Percentiles rank a stretch among this genome's conserved stretches.
phyloP scores from a whole-genome alignment of 768 basidiomycete genomes.

The Collybiopsis luxurians region DNA sequence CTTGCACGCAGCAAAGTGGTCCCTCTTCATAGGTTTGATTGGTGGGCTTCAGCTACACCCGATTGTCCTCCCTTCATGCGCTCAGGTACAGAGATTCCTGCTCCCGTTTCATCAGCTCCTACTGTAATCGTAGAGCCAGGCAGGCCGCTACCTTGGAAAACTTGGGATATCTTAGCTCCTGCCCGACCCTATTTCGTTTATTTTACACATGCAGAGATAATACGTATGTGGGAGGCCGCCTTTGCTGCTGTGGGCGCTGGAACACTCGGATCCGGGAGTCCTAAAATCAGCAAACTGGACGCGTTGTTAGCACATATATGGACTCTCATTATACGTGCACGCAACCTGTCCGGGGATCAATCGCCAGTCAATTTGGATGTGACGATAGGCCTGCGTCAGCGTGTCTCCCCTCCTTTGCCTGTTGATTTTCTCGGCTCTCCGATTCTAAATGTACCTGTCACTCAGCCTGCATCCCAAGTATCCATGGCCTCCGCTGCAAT shows the following conservation, averaged over 20 bases:
- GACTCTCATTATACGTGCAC: conserved; percentile 29
- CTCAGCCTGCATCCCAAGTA: conserved; percentile 2
- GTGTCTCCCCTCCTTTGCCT: conserved; percentile 22
- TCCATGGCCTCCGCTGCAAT: conserved; percentile 17
- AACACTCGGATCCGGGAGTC: conserved; percentile 7
- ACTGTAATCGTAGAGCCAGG: conserved; percentile 13
- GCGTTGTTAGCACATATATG: conserved; percentile 35
- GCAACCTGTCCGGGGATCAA: conserved; percentile 15
- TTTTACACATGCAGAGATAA: conserved; percentile 24
- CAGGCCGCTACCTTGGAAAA: conserved; percentile 23
- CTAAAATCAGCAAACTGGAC: conserved; percentile 29
- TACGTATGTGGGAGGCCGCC: conserved; percentile 28
- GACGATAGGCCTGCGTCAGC: conserved; percentile 23
- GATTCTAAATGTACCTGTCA: conserved; percentile 24
- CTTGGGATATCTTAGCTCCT: conserved; percentile 25
- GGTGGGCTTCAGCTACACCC: conserved; percentile 22
- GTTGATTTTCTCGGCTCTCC: conserved; percentile 30
- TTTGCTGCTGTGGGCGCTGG: not conserved
- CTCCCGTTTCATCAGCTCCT: conserved; percentile 3
- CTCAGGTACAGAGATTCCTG: conserved; percentile 16
- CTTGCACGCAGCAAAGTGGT: conserved; percentile 18
- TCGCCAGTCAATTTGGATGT: conserved; percentile 23
- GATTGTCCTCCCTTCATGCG: conserved; percentile 18
- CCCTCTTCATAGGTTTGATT: conserved; percentile 28
- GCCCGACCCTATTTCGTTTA: conserved; percentile 22